Evolutionary conservation across 768 basidiomycete species (phyloP).

Genomic region (Serendipita indica): DNA sequence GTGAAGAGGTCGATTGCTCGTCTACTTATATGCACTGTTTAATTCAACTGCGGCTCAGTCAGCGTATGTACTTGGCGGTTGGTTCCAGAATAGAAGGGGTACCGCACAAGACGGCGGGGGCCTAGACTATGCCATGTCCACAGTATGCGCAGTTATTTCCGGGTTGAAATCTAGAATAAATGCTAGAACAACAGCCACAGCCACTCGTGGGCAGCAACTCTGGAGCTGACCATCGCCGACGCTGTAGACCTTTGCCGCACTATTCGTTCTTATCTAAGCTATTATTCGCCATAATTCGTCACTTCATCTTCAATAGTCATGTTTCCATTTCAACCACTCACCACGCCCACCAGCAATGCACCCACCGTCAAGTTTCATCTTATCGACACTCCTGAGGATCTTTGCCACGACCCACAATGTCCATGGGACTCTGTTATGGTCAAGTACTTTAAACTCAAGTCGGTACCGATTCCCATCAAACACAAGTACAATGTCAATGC

Average conservation of each 20-base stretch:
- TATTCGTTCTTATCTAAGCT: neutral
- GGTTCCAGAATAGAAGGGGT: too few species aligned
- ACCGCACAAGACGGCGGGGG: too few species aligned
- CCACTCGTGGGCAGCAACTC: too few species aligned
- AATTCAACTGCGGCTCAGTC: too few species aligned
- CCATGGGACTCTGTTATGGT: neutral
- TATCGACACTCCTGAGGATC: neutral
- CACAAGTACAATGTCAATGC: neutral
- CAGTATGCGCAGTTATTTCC: too few species aligned
- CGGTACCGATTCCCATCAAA: neutral
- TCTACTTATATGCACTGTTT: too few species aligned
- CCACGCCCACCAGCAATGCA: neutral
- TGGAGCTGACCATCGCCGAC: neutral
- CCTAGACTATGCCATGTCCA: too few species aligned
- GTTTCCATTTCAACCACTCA: neutral
- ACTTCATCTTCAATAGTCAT: neutral
- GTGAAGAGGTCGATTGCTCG: too few species aligned
- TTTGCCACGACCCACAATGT: neutral
- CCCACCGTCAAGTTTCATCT: neutral
- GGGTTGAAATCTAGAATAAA: too few species aligned
- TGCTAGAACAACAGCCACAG: too few species aligned
- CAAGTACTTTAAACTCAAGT: neutral
- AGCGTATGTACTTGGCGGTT: too few species aligned
- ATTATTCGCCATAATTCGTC: neutral
- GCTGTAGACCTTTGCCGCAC: neutral